Percentiles rank a stretch among this genome's conserved stretches.
These are phyloP conservation scores for Blastobotrys petasosporus DNA, from an alignment of 1,139 yeast species.

Conservation along the genomic window DNA sequence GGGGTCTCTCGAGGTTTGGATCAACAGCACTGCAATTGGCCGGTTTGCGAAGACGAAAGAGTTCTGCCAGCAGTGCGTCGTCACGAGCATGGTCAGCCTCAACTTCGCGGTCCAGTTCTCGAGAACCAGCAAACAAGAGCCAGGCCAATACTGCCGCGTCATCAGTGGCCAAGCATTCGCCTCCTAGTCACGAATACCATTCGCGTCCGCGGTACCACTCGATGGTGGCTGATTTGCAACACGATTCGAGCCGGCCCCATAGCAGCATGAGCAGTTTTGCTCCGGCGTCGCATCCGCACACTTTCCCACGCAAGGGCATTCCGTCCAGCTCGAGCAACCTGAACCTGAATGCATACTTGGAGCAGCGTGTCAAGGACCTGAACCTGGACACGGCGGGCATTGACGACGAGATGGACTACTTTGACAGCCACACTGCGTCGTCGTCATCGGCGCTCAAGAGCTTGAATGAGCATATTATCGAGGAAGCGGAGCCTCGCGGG, in stretches of 20 bases:
- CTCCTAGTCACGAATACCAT: neutral
- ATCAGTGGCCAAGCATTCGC: neutral
- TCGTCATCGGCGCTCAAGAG: neutral
- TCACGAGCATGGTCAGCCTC: conserved; percentile 8
- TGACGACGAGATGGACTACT: neutral
- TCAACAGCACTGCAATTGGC: conserved; percentile 43
- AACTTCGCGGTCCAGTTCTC: conserved; percentile 17
- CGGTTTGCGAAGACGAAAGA: conserved; percentile 29
- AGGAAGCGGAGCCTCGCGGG: neutral
- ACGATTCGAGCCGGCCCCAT: too few relatives aligned
- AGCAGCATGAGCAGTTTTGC: too few relatives aligned
- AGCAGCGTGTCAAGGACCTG: conserved; percentile 12
- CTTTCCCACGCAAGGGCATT: neutral
- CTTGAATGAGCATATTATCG: too few relatives aligned
- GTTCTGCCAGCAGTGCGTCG: conserved; percentile 18
- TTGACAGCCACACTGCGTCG: neutral
- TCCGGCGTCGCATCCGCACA: neutral
- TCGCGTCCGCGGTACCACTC: too few relatives aligned
- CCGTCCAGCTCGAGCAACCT: conserved; percentile 18
- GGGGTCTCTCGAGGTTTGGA: conserved; percentile 46
- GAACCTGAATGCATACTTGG: conserved; percentile 23
- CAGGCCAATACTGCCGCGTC: conserved; percentile 1
- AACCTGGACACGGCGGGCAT: neutral
- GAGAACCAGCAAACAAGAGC: conserved; percentile 16
- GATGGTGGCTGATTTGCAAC: too few relatives aligned